phyloP scores from a whole-genome alignment of 495 filamentous ascomycete species.

The Penicillium ochrochloron region DNA sequence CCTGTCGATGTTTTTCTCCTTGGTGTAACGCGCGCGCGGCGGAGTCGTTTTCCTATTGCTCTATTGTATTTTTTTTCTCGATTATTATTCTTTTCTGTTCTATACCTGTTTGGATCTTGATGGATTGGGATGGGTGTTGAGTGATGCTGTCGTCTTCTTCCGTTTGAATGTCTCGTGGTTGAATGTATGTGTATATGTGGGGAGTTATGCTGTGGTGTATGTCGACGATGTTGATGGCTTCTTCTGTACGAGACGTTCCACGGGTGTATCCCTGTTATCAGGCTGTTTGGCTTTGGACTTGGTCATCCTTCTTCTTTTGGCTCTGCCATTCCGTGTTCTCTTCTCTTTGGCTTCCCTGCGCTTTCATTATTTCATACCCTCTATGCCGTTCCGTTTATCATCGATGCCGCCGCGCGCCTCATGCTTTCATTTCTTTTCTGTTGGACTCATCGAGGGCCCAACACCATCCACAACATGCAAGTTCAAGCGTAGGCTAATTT shows the following conservation, averaged over 20 bases:
- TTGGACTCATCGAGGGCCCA: constrained; percentile 10
- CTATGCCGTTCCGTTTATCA: constrained; percentile 29
- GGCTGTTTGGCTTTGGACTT: constrained; percentile 26
- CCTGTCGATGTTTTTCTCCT: constrained; percentile 30
- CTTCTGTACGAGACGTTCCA: constrained; percentile 20
- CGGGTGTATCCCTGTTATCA: constrained; percentile 30
- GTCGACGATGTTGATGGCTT: constrained; percentile 23
- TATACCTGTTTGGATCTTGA: constrained; percentile 14
- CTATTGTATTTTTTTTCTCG: constrained; percentile 26
- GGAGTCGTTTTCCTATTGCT: constrained; percentile 20
- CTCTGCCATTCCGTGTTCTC: constrained; percentile 25
- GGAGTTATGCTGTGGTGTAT: constrained; percentile 7
- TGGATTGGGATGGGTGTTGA: constrained; percentile 14
- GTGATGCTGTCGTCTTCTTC: background rate
- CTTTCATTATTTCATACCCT: constrained; percentile 36
- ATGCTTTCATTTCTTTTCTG: constrained; percentile 24
- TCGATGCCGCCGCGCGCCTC: constrained; percentile 31
- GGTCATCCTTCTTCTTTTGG: constrained; percentile 39
- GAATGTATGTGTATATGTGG: constrained; percentile 27
- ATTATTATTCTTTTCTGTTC: constrained; percentile 9
- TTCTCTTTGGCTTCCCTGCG: constrained; percentile 33
- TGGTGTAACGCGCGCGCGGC: constrained; percentile 25
- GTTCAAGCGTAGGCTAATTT: constrained; percentile 54
- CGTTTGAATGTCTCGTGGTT: background rate
- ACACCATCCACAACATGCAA: constrained; percentile 25